Base-by-base conservation (phyloP, 768 basidiomycete genomes). In the Daedalea quercina region DNA sequence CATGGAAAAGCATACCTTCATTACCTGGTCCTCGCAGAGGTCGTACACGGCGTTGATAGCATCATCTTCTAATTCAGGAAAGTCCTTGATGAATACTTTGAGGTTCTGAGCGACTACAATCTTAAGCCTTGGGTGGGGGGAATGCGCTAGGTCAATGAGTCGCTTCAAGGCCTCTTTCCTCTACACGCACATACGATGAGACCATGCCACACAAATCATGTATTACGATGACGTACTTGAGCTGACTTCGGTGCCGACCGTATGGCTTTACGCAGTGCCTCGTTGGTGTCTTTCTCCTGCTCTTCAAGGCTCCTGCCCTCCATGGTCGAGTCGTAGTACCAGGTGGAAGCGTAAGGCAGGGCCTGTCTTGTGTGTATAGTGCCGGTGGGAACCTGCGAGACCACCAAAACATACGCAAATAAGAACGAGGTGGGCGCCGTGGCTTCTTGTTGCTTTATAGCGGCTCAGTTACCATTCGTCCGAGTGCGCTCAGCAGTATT, bases 41-140 rank as follows among this genome's bases (percentile, higher is more conserved):
- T 88, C 86, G 60, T 87, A 88, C 12, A 88, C 76, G n/a, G 83
- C 82, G 59, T 88, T 83, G 61, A 88, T 85, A 6, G 83, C 83
- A 20, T 78, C 78, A 58, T 88, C 87, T 63, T 86, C 82, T n/a
- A 84, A 69, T 43, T 85, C 86, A 0, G 81, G 79, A 58, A 85
- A 84, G 65, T 84, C 80, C 57, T 70, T 77, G 70, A 87, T 80
- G 63, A 82, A 82, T 46, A 67, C 57, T 31, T 72, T 76, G 52
- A 88, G 77, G 48, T 81, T 75, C 28, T 67, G 67, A 0, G 84
- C 85, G 0, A 81, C 83, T 28, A 82, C 69, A 23, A 74, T 75
- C 59, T 84, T 85, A 53, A 81, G 65, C 15, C 66, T 59, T 0
- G 77, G 53, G 45, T 78, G 62, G 1, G 69, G 62, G 1, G 76